These are phyloP conservation scores for Sugiyamaella valdiviana DNA, from an alignment of 805 yeast species.

Conservation along the genomic window DNA sequence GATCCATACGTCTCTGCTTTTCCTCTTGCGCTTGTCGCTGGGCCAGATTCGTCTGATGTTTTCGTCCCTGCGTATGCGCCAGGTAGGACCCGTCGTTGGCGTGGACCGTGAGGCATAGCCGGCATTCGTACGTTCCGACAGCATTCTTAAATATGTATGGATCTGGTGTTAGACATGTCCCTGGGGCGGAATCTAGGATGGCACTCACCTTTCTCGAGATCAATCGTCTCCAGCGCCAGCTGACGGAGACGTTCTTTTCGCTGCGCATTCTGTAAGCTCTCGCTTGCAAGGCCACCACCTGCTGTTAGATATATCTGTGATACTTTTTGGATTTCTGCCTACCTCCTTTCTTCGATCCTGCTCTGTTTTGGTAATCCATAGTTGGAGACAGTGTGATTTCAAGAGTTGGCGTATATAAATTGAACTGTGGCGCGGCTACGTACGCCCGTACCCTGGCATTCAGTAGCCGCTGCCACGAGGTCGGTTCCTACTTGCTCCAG, in stretches of 20 bases:
- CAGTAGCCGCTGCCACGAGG: not conserved
- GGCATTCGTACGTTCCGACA: constrained; percentile 79
- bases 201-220: constrained; percentile 34
- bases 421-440: not conserved
- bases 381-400: not conserved
- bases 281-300: constrained; percentile 76
- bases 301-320: not conserved
- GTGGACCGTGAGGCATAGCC: constrained; percentile 78
- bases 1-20: constrained; percentile 12
- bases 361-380: constrained; percentile 90
- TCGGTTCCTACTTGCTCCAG: too few relatives aligned
- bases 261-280: constrained; percentile 60
- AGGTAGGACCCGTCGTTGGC: constrained; percentile 72
- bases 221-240: constrained; percentile 43
- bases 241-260: constrained; percentile 62
- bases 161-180: constrained; percentile 43
- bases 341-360: constrained; percentile 78
- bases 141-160: constrained; percentile 84
- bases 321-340: not conserved
- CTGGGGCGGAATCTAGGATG: not conserved
- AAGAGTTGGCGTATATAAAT: constrained; percentile 1
- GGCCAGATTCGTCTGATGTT: constrained; percentile 70
- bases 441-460: not conserved
- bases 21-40: constrained; percentile 46
- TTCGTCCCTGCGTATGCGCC: constrained; percentile 77